Evolutionary conservation across 129 eudicot species (phyloP).

Genomic region (Escallonia rubra): DNA sequence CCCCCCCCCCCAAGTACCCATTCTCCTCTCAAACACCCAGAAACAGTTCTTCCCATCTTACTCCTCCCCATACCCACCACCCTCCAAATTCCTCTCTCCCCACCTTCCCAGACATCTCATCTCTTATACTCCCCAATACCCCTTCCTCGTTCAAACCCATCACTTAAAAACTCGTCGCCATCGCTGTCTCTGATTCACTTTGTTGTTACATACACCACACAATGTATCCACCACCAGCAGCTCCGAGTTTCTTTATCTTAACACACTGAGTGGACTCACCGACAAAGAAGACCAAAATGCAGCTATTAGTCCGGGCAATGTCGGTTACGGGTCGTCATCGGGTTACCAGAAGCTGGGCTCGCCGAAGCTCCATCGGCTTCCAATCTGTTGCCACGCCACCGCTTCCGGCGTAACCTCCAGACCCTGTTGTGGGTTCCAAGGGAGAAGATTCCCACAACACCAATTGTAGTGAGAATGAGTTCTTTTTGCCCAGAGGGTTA

Average conservation of each 20-base stretch:
- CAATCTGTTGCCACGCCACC: conserved; percentile 63
- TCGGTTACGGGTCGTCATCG: background rate
- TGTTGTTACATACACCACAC: conserved; percentile 26
- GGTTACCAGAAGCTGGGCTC: conserved; percentile 47
- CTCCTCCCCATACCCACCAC: conserved; percentile 35
- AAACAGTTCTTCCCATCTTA: conserved; percentile 47
- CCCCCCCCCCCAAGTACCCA: conserved; percentile 32
- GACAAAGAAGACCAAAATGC: background rate
- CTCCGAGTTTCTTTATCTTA: conserved; percentile 69
- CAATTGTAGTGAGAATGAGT: conserved; percentile 16
- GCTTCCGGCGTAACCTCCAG: conserved; percentile 1
- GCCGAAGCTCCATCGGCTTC: conserved; percentile 89
- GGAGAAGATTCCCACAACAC: conserved; percentile 23
- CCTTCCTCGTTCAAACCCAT: conserved; percentile 38
- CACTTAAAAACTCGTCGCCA: conserved; percentile 42
- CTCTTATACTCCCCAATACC: conserved; percentile 46
- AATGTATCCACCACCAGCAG: conserved; percentile 39
- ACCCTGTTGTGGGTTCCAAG: conserved; percentile 3
- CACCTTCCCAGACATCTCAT: conserved; percentile 77
- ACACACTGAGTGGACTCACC: conserved; percentile 33
- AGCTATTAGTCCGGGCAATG: conserved; percentile 11
- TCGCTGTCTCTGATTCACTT: conserved; percentile 41
- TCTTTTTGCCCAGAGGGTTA: conserved; percentile 52
- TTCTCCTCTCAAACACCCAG: conserved; percentile 31
- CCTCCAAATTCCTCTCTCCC: conserved; percentile 32